Evolutionary conservation across 192 early-diverging fungal species (phyloP).

Genomic region (Mortierella hygrophila): DNA sequence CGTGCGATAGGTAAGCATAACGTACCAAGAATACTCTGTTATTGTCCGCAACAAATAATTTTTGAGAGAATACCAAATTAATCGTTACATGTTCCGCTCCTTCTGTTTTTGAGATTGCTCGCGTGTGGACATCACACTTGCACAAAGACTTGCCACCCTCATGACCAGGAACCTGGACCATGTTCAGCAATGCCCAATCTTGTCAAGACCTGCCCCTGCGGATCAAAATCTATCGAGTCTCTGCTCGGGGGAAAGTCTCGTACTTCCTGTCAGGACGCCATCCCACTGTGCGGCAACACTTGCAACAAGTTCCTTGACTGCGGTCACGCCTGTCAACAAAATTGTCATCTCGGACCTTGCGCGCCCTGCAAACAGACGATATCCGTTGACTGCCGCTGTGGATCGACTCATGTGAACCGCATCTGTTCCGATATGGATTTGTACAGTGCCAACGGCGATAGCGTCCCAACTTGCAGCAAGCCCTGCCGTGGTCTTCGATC

Average conservation of each 20-base stretch:
- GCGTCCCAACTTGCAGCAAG: constrained; percentile 65
- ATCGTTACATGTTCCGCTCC: not conserved
- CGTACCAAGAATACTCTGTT: not conserved
- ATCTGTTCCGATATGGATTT: constrained; percentile 57
- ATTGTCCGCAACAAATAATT: not conserved
- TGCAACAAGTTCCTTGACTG: constrained; percentile 70
- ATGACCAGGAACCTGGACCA: constrained; percentile 23
- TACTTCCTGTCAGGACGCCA: constrained; percentile 59
- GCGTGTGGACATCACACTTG: constrained; percentile 66
- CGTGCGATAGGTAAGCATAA: constrained; percentile 56
- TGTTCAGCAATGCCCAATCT: constrained; percentile 65
- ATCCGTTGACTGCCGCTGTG: constrained; percentile 71
- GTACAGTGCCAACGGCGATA: constrained; percentile 29
- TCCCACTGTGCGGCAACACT: constrained; percentile 67
- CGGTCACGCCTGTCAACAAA: constrained; percentile 64
- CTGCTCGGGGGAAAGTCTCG: constrained; percentile 33
- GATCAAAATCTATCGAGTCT: constrained; percentile 36
- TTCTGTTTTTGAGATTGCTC: constrained; percentile 36
- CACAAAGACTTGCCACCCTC: constrained; percentile 63
- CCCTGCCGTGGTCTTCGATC: constrained; percentile 67
- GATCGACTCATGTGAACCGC: constrained; percentile 56
- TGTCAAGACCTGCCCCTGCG: constrained; percentile 63
- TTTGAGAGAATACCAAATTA: not conserved
- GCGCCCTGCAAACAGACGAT: constrained; percentile 65
- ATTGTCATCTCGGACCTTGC: constrained; percentile 74